These are phyloP conservation scores for Aspergillus incahuasiensis DNA, from an alignment of 495 filamentous ascomycete genomes.

Conservation along the genomic window DNA sequence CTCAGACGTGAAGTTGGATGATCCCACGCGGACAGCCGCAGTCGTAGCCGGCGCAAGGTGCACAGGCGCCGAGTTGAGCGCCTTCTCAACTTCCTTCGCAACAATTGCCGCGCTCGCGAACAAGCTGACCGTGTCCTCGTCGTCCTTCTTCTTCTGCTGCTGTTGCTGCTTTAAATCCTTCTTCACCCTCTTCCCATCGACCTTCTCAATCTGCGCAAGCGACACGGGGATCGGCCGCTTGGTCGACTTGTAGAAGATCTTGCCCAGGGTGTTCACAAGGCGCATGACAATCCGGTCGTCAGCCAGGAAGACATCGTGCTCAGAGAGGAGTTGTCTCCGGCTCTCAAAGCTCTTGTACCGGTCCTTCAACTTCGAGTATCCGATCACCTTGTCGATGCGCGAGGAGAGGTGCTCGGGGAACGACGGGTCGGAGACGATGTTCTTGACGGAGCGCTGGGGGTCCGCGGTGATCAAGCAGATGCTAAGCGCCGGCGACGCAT, in stretches of 20 bases:
- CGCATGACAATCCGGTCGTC: conserved; percentile 77
- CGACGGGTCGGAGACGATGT: conserved; percentile 66
- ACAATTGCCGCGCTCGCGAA: conserved; percentile 49
- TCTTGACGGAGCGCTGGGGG: conserved; percentile 86
- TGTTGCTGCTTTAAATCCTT: conserved; percentile 44
- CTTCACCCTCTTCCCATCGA: conserved; percentile 62
- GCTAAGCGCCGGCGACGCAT: conserved; percentile 54
- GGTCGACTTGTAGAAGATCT: conserved; percentile 76
- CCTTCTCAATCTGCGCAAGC: conserved; percentile 58
- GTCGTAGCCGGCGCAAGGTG: conserved; percentile 62
- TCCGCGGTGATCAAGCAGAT: conserved; percentile 83
- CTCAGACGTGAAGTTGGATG: conserved; percentile 65
- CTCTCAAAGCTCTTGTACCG: conserved; percentile 86
- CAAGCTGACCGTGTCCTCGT: conserved; percentile 25
- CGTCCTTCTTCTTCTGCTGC: conserved; percentile 34
- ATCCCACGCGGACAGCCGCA: conserved; percentile 66
- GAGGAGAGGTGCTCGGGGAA: conserved; percentile 69
- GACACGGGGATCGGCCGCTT: conserved; percentile 87
- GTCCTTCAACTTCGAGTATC: conserved; percentile 72
- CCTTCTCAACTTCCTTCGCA: conserved; percentile 66
- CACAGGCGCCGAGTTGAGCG: conserved; percentile 67
- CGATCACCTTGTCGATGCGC: conserved; percentile 76
- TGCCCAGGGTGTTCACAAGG: conserved; percentile 74
- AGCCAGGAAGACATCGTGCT: conserved; percentile 84
- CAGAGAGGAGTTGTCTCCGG: conserved; percentile 72